Conservation (phyloP, 75 land plant species). For the Pinus taeda region DNA sequence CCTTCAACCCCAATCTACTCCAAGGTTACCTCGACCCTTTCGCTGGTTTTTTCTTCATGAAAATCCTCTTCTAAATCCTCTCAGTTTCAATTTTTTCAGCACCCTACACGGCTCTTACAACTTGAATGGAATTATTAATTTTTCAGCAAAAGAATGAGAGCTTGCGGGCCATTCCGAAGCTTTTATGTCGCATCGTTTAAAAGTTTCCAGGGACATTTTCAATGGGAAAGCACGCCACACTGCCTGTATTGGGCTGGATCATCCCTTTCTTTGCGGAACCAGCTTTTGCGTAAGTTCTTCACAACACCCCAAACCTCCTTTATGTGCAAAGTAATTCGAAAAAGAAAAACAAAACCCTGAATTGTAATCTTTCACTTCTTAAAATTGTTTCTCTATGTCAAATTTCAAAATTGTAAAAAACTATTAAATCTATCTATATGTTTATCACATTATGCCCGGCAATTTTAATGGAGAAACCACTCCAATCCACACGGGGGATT, state of each 20-base stretch:
- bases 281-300: slow-evolving; percentile 47
- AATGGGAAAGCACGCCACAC: slow-evolving; percentile 69
- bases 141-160: slow-evolving; percentile 84
- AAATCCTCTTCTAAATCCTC: background rate
- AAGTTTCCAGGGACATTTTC: slow-evolving; percentile 87
- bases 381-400: too few relatives aligned
- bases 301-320: too few relatives aligned
- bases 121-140: background rate
- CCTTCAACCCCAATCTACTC: slow-evolving; percentile 92
- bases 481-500: too few relatives aligned
- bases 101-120: background rate
- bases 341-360: too few relatives aligned
- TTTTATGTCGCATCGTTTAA: slow-evolving; percentile 70
- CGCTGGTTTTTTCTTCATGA: slow-evolving; percentile 34
- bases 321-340: too few relatives aligned
- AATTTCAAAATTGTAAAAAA: too few relatives aligned
- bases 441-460: too few relatives aligned
- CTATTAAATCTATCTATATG: too few relatives aligned
- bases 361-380: too few relatives aligned
- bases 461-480: too few relatives aligned
- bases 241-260: slow-evolving; percentile 83
- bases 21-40: slow-evolving; percentile 83
- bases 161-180: slow-evolving; percentile 83
- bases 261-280: slow-evolving; percentile 93
- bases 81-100: background rate